These are phyloP conservation scores for Aspergillus ibericus DNA, from an alignment of 2,329 filamentous ascomycete genomes.

Conservation along the genomic window DNA sequence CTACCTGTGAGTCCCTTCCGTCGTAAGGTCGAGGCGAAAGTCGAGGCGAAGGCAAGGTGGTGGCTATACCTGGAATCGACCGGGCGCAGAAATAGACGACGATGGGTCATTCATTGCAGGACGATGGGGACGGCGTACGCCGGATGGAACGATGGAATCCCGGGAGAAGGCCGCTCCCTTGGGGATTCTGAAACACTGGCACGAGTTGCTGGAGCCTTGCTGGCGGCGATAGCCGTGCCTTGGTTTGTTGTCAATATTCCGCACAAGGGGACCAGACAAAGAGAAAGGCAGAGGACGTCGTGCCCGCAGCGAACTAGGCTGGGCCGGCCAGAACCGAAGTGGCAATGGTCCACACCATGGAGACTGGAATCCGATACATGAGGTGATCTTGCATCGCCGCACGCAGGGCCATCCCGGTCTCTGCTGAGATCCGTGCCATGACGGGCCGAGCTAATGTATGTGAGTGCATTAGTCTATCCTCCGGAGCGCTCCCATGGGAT, in stretches of 20 bases:
- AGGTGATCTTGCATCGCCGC: slow-evolving; percentile 8
- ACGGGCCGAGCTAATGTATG: slow-evolving; percentile 4
- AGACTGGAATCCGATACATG: slow-evolving; percentile 8
- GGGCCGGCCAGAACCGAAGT: slow-evolving; percentile 2
- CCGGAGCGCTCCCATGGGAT: background rate
- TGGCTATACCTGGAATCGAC: background rate
- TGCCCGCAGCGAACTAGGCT: background rate
- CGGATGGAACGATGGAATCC: slow-evolving; percentile 1
- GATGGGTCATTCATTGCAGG: background rate
- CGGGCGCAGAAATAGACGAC: background rate
- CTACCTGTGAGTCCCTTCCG: background rate
- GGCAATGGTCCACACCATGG: background rate
- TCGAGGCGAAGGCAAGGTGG: background rate
- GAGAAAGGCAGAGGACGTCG: background rate
- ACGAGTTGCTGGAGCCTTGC: slow-evolving; percentile 4
- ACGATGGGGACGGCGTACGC: background rate
- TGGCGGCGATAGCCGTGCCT: background rate
- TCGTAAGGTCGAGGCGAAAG: background rate
- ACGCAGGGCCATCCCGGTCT: slow-evolving; percentile 6
- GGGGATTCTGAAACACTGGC: slow-evolving; percentile 3
- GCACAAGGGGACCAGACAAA: background rate
- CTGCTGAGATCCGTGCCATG: slow-evolving; percentile 4
- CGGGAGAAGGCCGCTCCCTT: background rate
- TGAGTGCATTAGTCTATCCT: background rate
- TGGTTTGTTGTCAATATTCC: background rate